These are phyloP conservation scores for Lyophyllum atratum DNA, from an alignment of 768 basidiomycete species.

Conservation along the genomic window DNA sequence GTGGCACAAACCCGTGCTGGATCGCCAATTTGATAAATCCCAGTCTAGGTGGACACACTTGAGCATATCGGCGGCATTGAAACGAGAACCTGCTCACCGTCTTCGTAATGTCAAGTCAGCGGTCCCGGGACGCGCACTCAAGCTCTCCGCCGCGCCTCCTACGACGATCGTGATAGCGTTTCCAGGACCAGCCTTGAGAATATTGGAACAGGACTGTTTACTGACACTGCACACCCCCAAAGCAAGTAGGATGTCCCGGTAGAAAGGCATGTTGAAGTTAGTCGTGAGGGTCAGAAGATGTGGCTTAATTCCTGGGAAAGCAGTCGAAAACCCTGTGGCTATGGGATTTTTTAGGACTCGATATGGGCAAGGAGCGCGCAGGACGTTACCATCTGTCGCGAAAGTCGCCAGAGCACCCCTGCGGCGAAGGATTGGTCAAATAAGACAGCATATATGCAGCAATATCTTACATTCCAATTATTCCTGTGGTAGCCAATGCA, in stretches of 20 bases:
- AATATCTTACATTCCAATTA: conserved; percentile 85
- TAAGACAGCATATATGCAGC: not conserved
- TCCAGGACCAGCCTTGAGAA: conserved; percentile 64
- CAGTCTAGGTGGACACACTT: conserved; percentile 47
- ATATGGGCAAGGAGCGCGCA: conserved; percentile 1
- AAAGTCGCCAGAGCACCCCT: conserved; percentile 98
- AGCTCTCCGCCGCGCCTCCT: conserved; percentile 93
- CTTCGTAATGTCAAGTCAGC: conserved; percentile 82
- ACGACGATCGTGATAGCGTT: conserved; percentile 92
- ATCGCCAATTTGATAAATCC: conserved; percentile 97
- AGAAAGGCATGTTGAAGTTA: conserved; percentile 92
- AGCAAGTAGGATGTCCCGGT: conserved; percentile 86
- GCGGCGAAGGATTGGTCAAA: not conserved
- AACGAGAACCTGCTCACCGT: conserved; percentile 44
- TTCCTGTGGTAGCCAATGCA: conserved; percentile 50
- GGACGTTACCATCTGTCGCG: conserved; percentile 76
- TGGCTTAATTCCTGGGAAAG: conserved; percentile 89
- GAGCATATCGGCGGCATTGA: not conserved
- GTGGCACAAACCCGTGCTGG: conserved; percentile 70
- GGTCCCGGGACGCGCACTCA: conserved; percentile 96
- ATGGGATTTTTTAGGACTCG: not conserved
- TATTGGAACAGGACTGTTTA: conserved; percentile 87
- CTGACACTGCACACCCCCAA: conserved; percentile 94
- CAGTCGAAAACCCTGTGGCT: conserved; percentile 89
- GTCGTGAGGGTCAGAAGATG: conserved; percentile 89